Evolutionary conservation across 129 eudicot species (phyloP), one percentile per base, ranked within the genome.

Genomic region (Centella asiatica): DNA sequence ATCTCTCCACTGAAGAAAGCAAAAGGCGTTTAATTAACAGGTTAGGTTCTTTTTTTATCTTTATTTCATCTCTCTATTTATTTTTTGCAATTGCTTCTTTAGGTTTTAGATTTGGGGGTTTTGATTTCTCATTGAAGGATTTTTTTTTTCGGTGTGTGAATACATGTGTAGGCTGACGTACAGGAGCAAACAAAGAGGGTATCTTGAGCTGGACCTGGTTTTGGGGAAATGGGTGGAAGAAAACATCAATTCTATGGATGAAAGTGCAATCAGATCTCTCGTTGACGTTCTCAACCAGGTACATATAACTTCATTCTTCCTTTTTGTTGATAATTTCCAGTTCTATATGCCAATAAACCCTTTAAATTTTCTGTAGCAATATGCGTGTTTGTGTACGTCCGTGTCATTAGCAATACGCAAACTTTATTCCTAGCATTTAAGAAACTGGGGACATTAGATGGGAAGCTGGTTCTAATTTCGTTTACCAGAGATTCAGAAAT

Each of bases 121-220:
- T 4, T 42, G 17, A 1, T 24, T 60, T 15, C 14, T 27, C 1
- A 10, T 31, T 46, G n/a, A 46, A 3, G 25, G 4, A 2, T 51
- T 2, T 51, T 25, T 60, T 40, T 44, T 0, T 3, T 14, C 42
- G 33, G 17, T 60, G 22, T 39, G 46, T 68, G 5, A 18, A 13
- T 69, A 58, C 59, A 53, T 66, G 52, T n/a, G 29, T 68, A 93
- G 99, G 86, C 75, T 93, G 68, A 28, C 83, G 29, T 93, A 93
- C 72, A 84, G 99, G 78, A 93, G 99, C 72, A 93, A 85, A 69
- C 99, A 93, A 55, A 79, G 99, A 65, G 99, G 99, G 22, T 93
- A 67, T 69, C 84, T 93, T 45, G 99, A 93, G 86, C 81, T 87
- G 71, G 99, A 93, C 65, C 58, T 93, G 60, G 75, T 87, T 42